Evolutionary conservation across 2,329 filamentous ascomycete species (phyloP), one percentile per base, ranked within the genome.

Genomic region (Trichophyton schoenleinii): DNA sequence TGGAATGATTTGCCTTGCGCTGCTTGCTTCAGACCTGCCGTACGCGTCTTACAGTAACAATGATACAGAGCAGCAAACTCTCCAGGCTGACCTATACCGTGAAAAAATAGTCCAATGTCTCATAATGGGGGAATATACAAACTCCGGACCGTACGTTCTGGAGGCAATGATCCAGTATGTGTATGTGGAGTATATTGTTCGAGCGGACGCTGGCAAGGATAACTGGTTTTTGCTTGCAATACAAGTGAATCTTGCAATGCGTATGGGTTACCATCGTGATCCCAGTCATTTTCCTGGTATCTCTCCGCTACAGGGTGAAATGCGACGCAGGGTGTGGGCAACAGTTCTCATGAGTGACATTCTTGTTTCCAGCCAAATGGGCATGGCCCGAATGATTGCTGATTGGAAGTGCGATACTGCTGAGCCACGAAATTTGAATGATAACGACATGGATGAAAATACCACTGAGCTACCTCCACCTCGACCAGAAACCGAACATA

Each of bases 311-410:
- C 77, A 83, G 61, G 82, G 79, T 7, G 83, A 86, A 69, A 82
- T 78, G 70, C 70, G 77, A 57, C 69, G 77, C 18, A 73, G 77
- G 9, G 59, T 73, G 2, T 79, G 77, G 76, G 67, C 69, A 18
- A 66, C 72, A 41, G 63, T 75, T 7, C 69, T 68, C 31, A 83
- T 86, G 68, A 75, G 87, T 59, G 85, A 87, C 66, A 72, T 81
- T 2, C 72, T 87, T 15, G 77, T 83, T 0, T 80, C 82, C 0
- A 86, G 86, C 66, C 83, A 87, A 66, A 77, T 87, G 63, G 85
- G 85, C 1, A 72, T 87, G 13, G 85, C 85, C 5, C 79, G 80
- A 63, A 83, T 84, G 74, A 77, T 86, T 49, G 77, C 81, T 61
- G 77, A 79, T 28, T 81, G 84, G 64, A 81, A 85, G 59, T 81